Base-by-base conservation (phyloP, 768 basidiomycete genomes). In the Glaciozyma martinii region DNA sequence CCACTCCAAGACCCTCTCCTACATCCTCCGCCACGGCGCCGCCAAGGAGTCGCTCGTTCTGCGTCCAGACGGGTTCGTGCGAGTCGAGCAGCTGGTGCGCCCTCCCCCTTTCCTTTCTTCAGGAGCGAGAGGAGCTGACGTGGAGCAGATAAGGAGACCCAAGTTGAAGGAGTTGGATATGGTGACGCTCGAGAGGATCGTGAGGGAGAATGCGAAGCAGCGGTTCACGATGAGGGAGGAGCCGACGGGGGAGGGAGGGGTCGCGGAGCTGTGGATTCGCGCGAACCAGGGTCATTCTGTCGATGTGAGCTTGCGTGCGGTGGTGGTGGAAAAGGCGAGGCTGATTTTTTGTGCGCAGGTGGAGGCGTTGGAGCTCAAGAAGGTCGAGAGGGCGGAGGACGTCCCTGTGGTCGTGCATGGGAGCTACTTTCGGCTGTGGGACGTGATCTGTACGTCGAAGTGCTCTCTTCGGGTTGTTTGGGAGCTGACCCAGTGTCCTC, bases 211-310 rank as follows among this genome's bases (percentile, higher is more conserved):
- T 73, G 75, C 79, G 65, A 93, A 88, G 75, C 80, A 81, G 61
- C 80, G 87, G 67, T 89, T 82, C 71, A 81, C 81, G 74, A 78
- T 87, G 63, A 57, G 83, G 16, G 75, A 79, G 43, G 87, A 89
- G 69, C 76, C 79, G 27, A 60, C 61, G 0, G 67, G 67, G 4
- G 53, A 42, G 16, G 71, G 60, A 40, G 71, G 71, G 6, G 78
- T 76, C 15, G 78, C 80, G 13, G 74, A 80, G n/a, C 88, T 88
- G 88, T 89, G 86, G 86, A 90, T 93, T 70, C 81, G 86, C 43
- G 91, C 91, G 12, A 90, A 89, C 71, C 91, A 93, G 76, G 91
- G 91, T 0, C 91, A 93, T 77, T 87, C 89, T 0, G 79, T 94
- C 54, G 82, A 85, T 80, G 90, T 86, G 65, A 30, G 79, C 67